Conservation (phyloP, 176 grass and related monocot genomes). For the Oryza nivara region DNA sequence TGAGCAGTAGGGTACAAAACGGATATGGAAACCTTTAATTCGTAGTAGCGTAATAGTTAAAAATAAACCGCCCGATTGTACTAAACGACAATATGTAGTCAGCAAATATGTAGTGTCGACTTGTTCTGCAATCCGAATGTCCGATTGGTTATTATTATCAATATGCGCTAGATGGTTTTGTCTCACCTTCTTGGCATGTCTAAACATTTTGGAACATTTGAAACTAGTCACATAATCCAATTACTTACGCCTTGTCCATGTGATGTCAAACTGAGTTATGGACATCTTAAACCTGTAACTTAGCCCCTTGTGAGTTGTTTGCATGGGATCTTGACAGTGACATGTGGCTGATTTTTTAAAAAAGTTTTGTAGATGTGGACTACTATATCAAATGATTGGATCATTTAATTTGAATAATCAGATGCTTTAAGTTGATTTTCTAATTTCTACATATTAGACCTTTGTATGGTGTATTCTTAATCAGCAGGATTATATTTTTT, state of each 20-base stretch:
- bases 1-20: slow-evolving; percentile 19
- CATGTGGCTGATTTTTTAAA: neutral
- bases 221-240: neutral
- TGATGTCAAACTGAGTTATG: neutral
- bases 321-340: neutral
- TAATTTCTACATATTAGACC: neutral
- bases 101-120: neutral
- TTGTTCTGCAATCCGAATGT: neutral
- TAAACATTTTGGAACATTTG: slow-evolving; percentile 6
- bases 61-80: neutral
- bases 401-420: neutral
- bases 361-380: neutral
- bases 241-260: neutral
- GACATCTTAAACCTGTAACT: slow-evolving; percentile 4
- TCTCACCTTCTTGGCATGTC: neutral
- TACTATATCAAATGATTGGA: neutral
- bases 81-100: neutral
- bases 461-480: slow-evolving; percentile 6
- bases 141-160: slow-evolving; percentile 7
- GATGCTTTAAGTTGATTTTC: neutral
- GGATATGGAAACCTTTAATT: neutral
- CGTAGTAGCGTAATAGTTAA: neutral
- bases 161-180: slow-evolving; percentile 23
- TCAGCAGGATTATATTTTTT: neutral
- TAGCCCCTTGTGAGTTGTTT: neutral